Percentiles rank a stretch among this genome's conserved stretches.
phyloP scores from a whole-genome alignment of 2,329 filamentous ascomycete genomes.

The Alternaria gansuensis region DNA sequence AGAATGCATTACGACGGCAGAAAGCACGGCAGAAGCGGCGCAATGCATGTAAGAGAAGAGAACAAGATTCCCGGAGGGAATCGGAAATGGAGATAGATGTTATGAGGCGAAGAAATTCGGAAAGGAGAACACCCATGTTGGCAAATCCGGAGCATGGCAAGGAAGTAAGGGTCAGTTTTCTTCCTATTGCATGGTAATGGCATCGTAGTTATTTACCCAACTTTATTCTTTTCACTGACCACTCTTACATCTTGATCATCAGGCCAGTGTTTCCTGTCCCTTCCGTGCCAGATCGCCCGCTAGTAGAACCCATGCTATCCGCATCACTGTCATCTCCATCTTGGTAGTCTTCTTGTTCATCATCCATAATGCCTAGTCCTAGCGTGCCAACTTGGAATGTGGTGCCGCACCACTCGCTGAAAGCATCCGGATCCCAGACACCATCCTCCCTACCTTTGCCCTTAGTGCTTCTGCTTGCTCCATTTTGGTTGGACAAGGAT shows the following conservation, averaged over 20 bases:
- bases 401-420: slow-evolving; percentile 68
- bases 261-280: slow-evolving; percentile 41
- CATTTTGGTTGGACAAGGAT: slow-evolving; percentile 32
- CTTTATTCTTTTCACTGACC: background rate
- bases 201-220: background rate
- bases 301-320: slow-evolving; percentile 36
- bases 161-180: slow-evolving; percentile 1
- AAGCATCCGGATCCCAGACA: slow-evolving; percentile 71
- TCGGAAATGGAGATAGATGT: background rate
- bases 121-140: no score
- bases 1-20: slow-evolving; percentile 1
- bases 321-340: slow-evolving; percentile 35
- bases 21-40: slow-evolving; percentile 1
- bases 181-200: slow-evolving; percentile 1
- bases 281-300: slow-evolving; percentile 41
- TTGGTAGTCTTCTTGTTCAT: slow-evolving; percentile 20
- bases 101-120: background rate
- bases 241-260: slow-evolving; percentile 42
- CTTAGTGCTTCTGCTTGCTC: slow-evolving; percentile 29
- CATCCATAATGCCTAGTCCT: slow-evolving; percentile 42
- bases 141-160: background rate
- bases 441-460: slow-evolving; percentile 68
- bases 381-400: slow-evolving; percentile 65
- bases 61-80: background rate
- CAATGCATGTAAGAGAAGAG: background rate